These are phyloP conservation scores for Melanopsichium pennsylvanicum DNA, from an alignment of 1,284 basidiomycete genomes.

Conservation along the genomic window DNA sequence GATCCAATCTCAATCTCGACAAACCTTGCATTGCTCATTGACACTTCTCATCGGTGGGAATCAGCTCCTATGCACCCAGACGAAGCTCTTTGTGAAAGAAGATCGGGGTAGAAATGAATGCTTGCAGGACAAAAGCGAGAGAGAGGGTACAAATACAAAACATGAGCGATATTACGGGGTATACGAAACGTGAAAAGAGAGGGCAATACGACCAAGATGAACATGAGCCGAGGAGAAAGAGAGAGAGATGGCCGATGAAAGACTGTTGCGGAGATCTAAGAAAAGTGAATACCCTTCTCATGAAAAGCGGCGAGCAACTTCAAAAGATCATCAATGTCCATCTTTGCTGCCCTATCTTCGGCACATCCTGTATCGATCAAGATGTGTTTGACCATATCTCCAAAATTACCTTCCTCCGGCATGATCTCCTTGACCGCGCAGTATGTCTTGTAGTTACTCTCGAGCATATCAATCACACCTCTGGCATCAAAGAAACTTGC, in stretches of 20 bases:
- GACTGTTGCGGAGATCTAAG: constrained; percentile 66
- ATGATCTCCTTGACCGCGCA: constrained; percentile 74
- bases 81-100: no score
- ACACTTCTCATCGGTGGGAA: neutral
- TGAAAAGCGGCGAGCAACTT: constrained; percentile 81
- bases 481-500: constrained; percentile 84
- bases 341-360: constrained; percentile 79
- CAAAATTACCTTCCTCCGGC: constrained; percentile 42
- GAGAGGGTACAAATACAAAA: constrained; percentile 25
- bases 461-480: constrained; percentile 92
- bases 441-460: constrained; percentile 94
- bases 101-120: constrained; percentile 3
- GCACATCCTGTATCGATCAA: constrained; percentile 74
- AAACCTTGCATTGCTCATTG: no score
- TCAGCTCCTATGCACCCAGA: no score
- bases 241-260: no score
- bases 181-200: constrained; percentile 1
- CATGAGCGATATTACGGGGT: no score
- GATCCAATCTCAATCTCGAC: neutral
- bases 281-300: constrained; percentile 82
- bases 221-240: no score
- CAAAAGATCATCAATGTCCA: constrained; percentile 84
- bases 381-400: constrained; percentile 76
- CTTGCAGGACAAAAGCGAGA: constrained; percentile 13
- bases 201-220: no score